Base-by-base conservation (phyloP, 768 basidiomycete genomes). In the Dioszegia hungarica region DNA sequence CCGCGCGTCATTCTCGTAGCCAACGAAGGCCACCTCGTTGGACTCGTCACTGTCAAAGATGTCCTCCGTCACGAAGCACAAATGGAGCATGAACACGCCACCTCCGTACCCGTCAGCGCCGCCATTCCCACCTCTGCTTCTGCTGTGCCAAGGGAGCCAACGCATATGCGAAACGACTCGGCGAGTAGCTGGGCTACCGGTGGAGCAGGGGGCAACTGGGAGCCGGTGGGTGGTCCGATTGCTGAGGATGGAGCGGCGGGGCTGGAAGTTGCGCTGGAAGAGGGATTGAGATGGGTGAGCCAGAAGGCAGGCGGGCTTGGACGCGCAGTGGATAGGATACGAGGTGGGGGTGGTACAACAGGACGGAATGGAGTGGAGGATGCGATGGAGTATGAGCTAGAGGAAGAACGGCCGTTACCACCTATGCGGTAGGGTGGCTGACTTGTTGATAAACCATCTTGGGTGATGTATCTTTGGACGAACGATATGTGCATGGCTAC, bases 1-100 rank as follows among this genome's bases (percentile, higher is more conserved):
- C 95, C 95, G 0, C 87, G 93, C 25, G 89, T 94, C n/a, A 94
- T 99, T 54, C 81, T 98, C 14, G 91, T 98, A 3, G 90, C 91
- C 72, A 84, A 90, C 56, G 84, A 87, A 66, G 94, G 94, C 10
- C 76, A 79, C 31, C 80, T 99, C 11, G 83, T 81, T 9, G 95
- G 95, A 0, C 79, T 99, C 27, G 85, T 97, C 33, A 97, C 93
- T 0, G 89, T 98, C 44, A 99, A 99, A 73, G 95, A 99, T 68
- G 90, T 97, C 3, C 78, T 99, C 15, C 86, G 86, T 50, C 90
- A 93, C 70, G 94, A 88, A 56, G 77, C 80, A 22, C 70, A 43
- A n/a, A 28, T 46, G 15, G 56, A 57, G 38, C 43, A 44, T 20
- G 31, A 11, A 3, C 46, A 40, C 38, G 24, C 47, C 28, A 48